A percentile compares a stretch with the other conserved stretches of the same genome.
Conservation (phyloP, 345 rosid species). For the Brassica incana region DNA sequence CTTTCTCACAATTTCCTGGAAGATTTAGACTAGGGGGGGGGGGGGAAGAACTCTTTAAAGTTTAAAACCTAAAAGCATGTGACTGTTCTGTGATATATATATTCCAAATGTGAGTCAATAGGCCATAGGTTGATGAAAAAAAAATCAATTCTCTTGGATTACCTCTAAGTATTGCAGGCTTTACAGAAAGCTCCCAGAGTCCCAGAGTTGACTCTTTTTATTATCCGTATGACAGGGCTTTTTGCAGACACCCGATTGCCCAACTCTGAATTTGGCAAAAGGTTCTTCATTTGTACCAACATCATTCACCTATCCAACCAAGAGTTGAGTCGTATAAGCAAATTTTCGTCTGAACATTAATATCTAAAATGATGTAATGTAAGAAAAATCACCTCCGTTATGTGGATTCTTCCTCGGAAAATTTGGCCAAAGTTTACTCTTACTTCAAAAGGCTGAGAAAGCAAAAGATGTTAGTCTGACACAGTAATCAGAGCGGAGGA, state of each 20-base stretch:
- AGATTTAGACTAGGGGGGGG: not conserved
- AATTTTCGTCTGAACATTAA: slow-evolving; percentile 13
- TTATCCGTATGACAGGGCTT: slow-evolving; percentile 52
- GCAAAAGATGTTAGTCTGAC: slow-evolving; percentile 24
- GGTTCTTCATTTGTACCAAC: slow-evolving; percentile 54
- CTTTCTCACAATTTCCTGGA: not conserved
- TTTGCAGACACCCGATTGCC: slow-evolving; percentile 72
- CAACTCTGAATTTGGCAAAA: slow-evolving; percentile 67
- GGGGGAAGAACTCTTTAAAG: not conserved
- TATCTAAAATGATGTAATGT: slow-evolving; percentile 24
- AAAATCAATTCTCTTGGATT: slow-evolving; percentile 17
- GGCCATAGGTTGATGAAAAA: not conserved
- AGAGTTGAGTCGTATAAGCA: slow-evolving; percentile 29
- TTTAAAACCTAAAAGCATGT: slow-evolving; percentile 13
- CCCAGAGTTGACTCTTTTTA: slow-evolving; percentile 46
- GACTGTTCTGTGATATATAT: slow-evolving; percentile 5
- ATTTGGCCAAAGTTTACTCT: slow-evolving; percentile 81
- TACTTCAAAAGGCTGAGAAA: slow-evolving; percentile 68
- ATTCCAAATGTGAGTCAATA: not conserved
- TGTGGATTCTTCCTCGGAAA: slow-evolving; percentile 76
- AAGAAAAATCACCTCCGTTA: slow-evolving; percentile 73
- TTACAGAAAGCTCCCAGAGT: slow-evolving; percentile 80
- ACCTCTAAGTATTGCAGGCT: slow-evolving; percentile 70
- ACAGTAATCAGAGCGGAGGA: not conserved
- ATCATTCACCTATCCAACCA: slow-evolving; percentile 58